Base-by-base conservation (phyloP, 2,329 filamentous ascomycete genomes). In the Cyanodermella asteris region DNA sequence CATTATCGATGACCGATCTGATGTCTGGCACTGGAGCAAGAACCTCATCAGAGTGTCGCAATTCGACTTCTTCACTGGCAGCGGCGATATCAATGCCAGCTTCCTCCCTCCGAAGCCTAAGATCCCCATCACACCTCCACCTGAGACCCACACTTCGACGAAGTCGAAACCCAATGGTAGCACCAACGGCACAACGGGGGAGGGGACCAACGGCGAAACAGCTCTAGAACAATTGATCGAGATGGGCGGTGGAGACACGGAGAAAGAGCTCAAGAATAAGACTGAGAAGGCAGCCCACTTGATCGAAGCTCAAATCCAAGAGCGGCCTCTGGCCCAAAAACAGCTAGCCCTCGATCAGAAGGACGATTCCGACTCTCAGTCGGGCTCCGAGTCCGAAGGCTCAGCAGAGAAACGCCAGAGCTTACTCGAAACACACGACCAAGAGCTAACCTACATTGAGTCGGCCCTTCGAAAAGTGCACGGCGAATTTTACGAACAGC, bases 51-150 rank as follows among this genome's bases (percentile, higher is more conserved):
- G 91, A 45, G 87, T 97, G 17, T 71, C 72, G 2, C 80, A 84
- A 0, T 97, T 91, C 46, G 84, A 94, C 46, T 97, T 97, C 50
- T 97, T 94, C 53, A 78, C 90, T 29, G 87, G 87, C 10, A 91
- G 93, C 34, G 87, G 87, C 33, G 87, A 97, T 47, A 97, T 97
- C 56, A 97, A 97, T 53, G 90, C 84, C 8, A 91, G 78, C 43
- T 97, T 94, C 43, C 49, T 97, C 26, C 87, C 87, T 0, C 91
- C 91, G 47, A 69, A 65, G 33, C 55, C 56, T 31, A 57, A 55
- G 18, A 42, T 53, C 19, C 25, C 27, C 51, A n/a, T n/a, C n/a
- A n/a, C n/a, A n/a, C n/a, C n/a, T n/a, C n/a, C n/a, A n/a, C n/a
- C n/a, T n/a, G n/a, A n/a, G n/a, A n/a, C n/a, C n/a, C n/a, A n/a